Conservation (phyloP, 116 monocot genomes). For the Cymodocea nodosa region DNA sequence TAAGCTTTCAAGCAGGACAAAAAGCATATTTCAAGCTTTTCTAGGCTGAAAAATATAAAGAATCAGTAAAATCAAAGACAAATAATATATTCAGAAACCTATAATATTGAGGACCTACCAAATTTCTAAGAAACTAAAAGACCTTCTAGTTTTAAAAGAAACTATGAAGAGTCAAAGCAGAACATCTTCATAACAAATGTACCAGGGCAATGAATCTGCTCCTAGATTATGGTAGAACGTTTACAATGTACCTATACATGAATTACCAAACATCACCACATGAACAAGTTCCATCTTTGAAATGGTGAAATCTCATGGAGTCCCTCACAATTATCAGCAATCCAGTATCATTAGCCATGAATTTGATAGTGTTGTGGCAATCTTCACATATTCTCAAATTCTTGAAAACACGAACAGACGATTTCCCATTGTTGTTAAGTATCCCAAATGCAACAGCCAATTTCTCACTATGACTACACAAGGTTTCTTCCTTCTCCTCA, state of each 20-base stretch:
- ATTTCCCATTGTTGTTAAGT: slow-evolving; percentile 27
- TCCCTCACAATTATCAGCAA: slow-evolving; percentile 47
- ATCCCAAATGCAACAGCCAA: slow-evolving; percentile 56
- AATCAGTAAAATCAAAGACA: too few species aligned
- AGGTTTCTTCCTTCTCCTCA: slow-evolving; percentile 25
- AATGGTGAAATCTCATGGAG: slow-evolving; percentile 58
- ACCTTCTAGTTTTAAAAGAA: too few species aligned
- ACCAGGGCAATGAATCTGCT: too few species aligned
- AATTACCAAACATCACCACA: slow-evolving; percentile 44
- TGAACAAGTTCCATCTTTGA: slow-evolving; percentile 39
- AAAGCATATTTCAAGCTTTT: too few species aligned
- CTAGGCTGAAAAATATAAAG: too few species aligned
- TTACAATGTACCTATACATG: background rate
- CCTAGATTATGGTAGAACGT: background rate
- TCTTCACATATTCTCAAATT: slow-evolving; percentile 68
- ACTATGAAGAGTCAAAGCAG: too few species aligned
- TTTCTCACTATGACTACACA: slow-evolving; percentile 60
- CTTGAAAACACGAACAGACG: slow-evolving; percentile 42
- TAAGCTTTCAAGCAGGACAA: too few species aligned
- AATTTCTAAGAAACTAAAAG: too few species aligned
- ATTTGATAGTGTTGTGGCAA: slow-evolving; percentile 52
- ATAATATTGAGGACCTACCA: too few species aligned
- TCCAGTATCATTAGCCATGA: slow-evolving; percentile 31
- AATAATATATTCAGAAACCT: too few species aligned
- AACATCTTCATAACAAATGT: too few species aligned